Evolutionary conservation across 345 rosid genomes (phyloP), one percentile per base, ranked within the genome.

Genomic region (Brassica carinata): DNA sequence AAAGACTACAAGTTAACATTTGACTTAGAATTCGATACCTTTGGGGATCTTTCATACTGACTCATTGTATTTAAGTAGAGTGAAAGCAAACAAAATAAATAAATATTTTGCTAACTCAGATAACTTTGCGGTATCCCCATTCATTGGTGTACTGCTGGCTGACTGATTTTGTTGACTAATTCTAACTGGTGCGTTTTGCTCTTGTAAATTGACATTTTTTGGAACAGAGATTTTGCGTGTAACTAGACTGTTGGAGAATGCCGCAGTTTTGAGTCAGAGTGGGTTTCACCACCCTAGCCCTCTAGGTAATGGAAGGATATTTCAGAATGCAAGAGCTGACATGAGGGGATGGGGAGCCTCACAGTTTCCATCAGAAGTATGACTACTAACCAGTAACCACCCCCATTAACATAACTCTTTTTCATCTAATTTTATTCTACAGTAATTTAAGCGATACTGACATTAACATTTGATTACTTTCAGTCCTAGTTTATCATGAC

Each of bases 221-320:
- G 97, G 84, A 94, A 89, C 98, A 92, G 97, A 94, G 88, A 94
- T 94, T 83, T 84, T 89, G 95, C 97, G 95, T 91, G 98, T 95
- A 89, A 95, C 98, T 70, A 86, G 97, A 74, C 90, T 91, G 87
- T 93, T 95, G 98, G 97, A 88, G 98, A 93, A 93, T 91, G 99
- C 99, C n/a, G 88, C 98, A 87, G 92, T 93, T 90, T 87, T 95
- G 89, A 93, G 99, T 87, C 98, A 90, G 91, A 91, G 89, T 90
- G 96, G 93, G 88, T 19, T 19, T 19, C 23, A 19, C 23, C 23
- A 19, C 23, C 88, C 93, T 87, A 91, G 92, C 90, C 93, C 97
- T 88, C 86, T 91, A 89, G 78, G 93, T 83, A 86, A 96, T 58
- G 94, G 97, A 91, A 94, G 99, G 86, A 87, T 88, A 53, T 90